phyloP scores from a whole-genome alignment of 2,329 filamentous ascomycete species.

The Aspergillus sp. region DNA sequence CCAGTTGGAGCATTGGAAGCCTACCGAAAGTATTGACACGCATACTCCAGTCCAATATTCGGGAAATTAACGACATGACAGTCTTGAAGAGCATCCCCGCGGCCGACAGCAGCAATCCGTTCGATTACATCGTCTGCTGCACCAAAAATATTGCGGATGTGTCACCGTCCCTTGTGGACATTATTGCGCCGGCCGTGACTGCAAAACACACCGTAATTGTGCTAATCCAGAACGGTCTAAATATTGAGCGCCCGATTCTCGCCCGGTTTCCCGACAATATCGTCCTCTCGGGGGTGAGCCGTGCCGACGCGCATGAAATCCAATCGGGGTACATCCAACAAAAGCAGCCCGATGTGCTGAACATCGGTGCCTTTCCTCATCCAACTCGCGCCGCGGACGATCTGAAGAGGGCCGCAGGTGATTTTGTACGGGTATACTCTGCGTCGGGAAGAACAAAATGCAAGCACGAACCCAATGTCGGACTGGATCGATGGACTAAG shows the following conservation, averaged over 20 bases:
- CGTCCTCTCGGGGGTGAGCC: constrained; percentile 53
- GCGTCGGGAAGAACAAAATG: constrained; percentile 46
- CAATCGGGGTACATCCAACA: constrained; percentile 51
- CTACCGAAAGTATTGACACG: constrained; percentile 33
- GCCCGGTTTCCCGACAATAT: constrained; percentile 51
- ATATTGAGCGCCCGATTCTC: constrained; percentile 58
- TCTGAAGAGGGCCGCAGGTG: constrained; percentile 12
- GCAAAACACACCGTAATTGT: constrained; percentile 53
- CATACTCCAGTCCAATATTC: background rate
- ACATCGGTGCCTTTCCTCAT: constrained; percentile 50
- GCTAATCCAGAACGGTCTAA: constrained; percentile 62
- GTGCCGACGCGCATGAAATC: constrained; percentile 52
- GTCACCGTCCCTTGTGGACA: constrained; percentile 45
- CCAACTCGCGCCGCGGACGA: background rate
- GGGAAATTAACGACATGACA: constrained; percentile 16
- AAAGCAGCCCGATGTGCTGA: constrained; percentile 50
- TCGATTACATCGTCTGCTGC: constrained; percentile 58
- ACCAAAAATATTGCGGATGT: constrained; percentile 61
- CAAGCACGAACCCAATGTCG: constrained; percentile 33
- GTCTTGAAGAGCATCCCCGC: constrained; percentile 51
- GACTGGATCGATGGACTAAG: constrained; percentile 32
- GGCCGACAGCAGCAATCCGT: constrained; percentile 22
- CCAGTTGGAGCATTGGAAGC: constrained; percentile 47
- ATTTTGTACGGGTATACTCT: constrained; percentile 49
- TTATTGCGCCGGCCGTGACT: constrained; percentile 53